Percentiles rank a stretch among this genome's conserved stretches.
Conservation (phyloP, 208 protist species). For the Leishmania gerbilli region DNA sequence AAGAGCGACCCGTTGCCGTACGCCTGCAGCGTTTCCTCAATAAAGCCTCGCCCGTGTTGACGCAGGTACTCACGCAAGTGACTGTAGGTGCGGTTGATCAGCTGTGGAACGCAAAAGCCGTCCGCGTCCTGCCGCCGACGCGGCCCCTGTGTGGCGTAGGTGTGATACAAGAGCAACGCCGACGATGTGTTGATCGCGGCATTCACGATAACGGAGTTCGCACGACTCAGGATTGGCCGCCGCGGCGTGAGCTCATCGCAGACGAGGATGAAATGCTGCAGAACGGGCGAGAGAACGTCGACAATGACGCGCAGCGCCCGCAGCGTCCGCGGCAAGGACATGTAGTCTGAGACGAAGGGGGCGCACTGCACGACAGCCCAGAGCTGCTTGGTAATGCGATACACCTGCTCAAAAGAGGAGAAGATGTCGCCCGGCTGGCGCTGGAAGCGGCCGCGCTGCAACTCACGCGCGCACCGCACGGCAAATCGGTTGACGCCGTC, state of each 20-base stretch:
- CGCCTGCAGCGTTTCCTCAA: constrained; percentile 37
- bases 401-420: constrained; percentile 71
- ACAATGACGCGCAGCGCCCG: constrained; percentile 72
- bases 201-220: constrained; percentile 81
- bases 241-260: constrained; percentile 58
- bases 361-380: constrained; percentile 74
- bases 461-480: constrained; percentile 57
- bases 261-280: constrained; percentile 88
- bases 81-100: constrained; percentile 52
- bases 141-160: constrained; percentile 32
- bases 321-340: constrained; percentile 50
- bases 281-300: constrained; percentile 73
- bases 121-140: constrained; percentile 13
- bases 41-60: constrained; percentile 54
- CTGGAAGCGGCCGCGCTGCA: constrained; percentile 79
- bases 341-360: constrained; percentile 81
- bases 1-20: constrained; percentile 25
- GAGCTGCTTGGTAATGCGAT: constrained; percentile 71
- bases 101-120: constrained; percentile 38
- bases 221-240: constrained; percentile 70
- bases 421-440: constrained; percentile 79
- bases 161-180: constrained; percentile 69
- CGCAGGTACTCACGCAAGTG: constrained; percentile 43
- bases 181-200: constrained; percentile 66
- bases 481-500: constrained; percentile 58